Conservation (phyloP, 192 early-diverging fungal genomes). For the Coemansia sp. region DNA sequence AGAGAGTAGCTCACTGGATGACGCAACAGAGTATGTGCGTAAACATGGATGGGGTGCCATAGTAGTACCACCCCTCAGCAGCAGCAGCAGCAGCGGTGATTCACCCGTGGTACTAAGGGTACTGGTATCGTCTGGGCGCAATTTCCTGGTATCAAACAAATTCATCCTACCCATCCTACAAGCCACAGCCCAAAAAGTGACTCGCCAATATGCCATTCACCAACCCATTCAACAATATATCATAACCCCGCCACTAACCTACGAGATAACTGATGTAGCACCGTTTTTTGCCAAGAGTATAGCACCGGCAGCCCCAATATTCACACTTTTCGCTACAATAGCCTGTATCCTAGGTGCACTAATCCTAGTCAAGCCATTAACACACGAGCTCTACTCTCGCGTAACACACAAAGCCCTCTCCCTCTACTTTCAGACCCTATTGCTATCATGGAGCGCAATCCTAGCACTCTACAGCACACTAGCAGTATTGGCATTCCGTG, state of each 20-base stretch:
- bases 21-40: constrained; percentile 1
- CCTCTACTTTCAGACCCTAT: background rate
- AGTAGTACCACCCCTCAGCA: constrained; percentile 3
- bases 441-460: constrained; percentile 7
- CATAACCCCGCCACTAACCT: background rate
- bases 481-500: constrained; percentile 10
- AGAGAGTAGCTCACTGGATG: background rate
- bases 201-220: background rate
- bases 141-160: background rate
- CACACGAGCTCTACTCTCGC: background rate
- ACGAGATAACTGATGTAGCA: constrained; percentile 6
- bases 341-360: constrained; percentile 7
- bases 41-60: constrained; percentile 18
- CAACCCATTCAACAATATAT: background rate
- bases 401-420: background rate
- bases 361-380: constrained; percentile 1
- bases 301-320: constrained; percentile 9
- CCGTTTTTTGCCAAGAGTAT: constrained; percentile 10
- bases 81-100: too few relatives aligned
- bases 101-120: background rate
- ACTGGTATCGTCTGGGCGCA: constrained; percentile 8
- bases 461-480: constrained; percentile 8
- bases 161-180: constrained; percentile 6
- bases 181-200: background rate
- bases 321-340: constrained; percentile 4